Conservation (phyloP, 2,329 filamentous ascomycete species). For the Immersiporthe knoxdaviesiana region DNA sequence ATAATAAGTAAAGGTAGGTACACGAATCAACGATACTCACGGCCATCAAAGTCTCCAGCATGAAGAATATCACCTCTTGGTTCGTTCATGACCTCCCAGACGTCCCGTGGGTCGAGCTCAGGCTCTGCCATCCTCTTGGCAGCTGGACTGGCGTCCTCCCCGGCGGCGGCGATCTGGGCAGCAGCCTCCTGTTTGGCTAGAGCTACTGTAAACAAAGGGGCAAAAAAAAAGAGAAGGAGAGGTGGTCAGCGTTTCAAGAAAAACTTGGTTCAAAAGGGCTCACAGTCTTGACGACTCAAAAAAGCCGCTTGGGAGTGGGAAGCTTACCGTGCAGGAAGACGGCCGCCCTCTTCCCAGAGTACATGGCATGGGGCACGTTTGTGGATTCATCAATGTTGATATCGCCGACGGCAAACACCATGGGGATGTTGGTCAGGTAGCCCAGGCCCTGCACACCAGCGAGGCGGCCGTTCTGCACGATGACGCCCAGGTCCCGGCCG, state of each 20-base stretch:
- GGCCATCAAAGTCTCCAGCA: constrained; percentile 45
- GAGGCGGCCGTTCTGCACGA: constrained; percentile 49
- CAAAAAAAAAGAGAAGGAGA: no score
- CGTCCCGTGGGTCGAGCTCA: constrained; percentile 42
- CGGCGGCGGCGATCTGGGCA: constrained; percentile 35
- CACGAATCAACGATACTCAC: background rate
- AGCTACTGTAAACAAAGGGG: constrained; percentile 44
- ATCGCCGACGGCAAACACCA: constrained; percentile 63
- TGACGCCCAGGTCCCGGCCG: constrained; percentile 51
- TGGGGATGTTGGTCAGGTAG: constrained; percentile 54
- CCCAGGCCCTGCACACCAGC: constrained; percentile 46
- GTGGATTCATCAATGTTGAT: constrained; percentile 62
- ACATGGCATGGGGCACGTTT: constrained; percentile 65
- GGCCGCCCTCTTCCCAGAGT: constrained; percentile 59
- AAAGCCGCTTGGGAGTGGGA: background rate
- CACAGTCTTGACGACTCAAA: background rate
- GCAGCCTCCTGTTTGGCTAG: constrained; percentile 46
- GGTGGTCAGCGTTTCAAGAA: background rate
- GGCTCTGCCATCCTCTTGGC: constrained; percentile 37
- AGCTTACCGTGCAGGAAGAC: constrained; percentile 60
- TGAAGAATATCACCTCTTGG: constrained; percentile 47
- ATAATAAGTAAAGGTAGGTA: background rate
- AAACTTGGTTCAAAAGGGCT: no score
- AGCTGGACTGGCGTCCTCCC: constrained; percentile 32
- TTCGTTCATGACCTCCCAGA: constrained; percentile 54